These are phyloP conservation scores for Rosa hybrid DNA, from an alignment of 331 rosid species.

Conservation along the genomic window DNA sequence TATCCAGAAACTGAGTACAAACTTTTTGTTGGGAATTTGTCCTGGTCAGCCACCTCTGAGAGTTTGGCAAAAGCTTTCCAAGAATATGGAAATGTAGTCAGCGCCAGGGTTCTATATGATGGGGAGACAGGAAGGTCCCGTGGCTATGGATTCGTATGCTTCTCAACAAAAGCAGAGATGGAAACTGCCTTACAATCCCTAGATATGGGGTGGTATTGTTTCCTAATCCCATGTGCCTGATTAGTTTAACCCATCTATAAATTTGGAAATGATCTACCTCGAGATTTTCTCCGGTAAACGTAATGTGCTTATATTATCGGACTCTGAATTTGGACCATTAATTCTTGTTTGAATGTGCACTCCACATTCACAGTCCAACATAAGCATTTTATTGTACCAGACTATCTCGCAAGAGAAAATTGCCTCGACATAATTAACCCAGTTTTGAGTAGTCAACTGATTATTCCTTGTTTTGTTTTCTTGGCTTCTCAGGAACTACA, in stretches of 20 bases:
- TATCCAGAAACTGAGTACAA: conserved; percentile 87
- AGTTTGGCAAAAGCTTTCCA: conserved; percentile 66
- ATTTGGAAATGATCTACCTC: not conserved
- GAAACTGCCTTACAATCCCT: conserved; percentile 70
- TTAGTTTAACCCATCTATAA: not conserved
- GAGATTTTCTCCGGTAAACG: not conserved
- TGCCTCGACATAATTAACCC: not conserved
- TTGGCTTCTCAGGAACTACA: conserved; percentile 67
- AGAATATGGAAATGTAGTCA: conserved; percentile 84
- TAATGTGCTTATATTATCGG: not conserved
- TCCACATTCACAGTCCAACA: not conserved
- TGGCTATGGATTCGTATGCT: conserved; percentile 92
- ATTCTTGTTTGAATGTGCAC: no score
- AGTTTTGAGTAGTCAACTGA: not conserved
- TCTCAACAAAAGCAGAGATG: conserved; percentile 71
- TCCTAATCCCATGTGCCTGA: conserved; percentile 11
- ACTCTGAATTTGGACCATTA: not conserved
- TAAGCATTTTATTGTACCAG: not conserved
- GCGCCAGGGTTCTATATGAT: conserved; percentile 83
- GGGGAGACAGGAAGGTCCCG: conserved; percentile 90
- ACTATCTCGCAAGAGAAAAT: not conserved
- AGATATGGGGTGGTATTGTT: conserved; percentile 66
- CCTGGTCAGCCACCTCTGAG: conserved; percentile 91
- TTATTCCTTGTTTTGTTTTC: conserved; percentile 7
- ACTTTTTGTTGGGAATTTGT: conserved; percentile 83